Evolutionary conservation across 1,284 basidiomycete genomes (phyloP), one percentile per base, ranked within the genome.

Genomic region (Neonothopanus nambi): DNA sequence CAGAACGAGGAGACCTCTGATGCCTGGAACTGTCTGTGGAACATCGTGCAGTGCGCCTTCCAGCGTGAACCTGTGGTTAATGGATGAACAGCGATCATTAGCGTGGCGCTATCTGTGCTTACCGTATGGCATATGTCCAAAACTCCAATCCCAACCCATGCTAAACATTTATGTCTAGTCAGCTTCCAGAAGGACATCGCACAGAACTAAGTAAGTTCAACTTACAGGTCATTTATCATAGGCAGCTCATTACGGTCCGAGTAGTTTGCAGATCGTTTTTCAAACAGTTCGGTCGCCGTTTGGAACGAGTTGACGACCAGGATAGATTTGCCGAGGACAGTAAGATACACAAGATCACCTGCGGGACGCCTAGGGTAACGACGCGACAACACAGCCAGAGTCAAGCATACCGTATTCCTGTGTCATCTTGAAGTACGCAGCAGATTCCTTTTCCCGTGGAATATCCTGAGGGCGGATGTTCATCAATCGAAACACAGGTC

Each of bases 331-430:
- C 76, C 75, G 15, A 77, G 61, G 6, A 72, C 69, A n/a, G 65
- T 69, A 15, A 78, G 59, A 51, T 75, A 74, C n/a, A 78, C 70
- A 26, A 78, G 63, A 46, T 77, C 72, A 2, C 73, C 73, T 75
- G 48, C 7, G 12, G n/a, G 23, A 13, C n/a, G 41, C 15, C 24
- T 15, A 21, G 9, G 23, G n/a, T 18, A 13, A 18, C 36, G 13
- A 41, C 33, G 23, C 36, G 26, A 36, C 21, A 17, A 30, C 38
- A 38, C 7, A 15, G 17, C 7, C 15, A 48, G 33, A 13, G 38
- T 44, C 2, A 30, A 36, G 55, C 64, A 35, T 35, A 74, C 74
- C 74, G 55, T 72, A 72, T 61, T 68, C 55, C 24, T 68, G 60
- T 17, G 73, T 68, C 48, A 75, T 63, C 38, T 59, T 53, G 42